Conservation (phyloP, 495 filamentous ascomycete species). For the Cercophora newfieldiana region DNA sequence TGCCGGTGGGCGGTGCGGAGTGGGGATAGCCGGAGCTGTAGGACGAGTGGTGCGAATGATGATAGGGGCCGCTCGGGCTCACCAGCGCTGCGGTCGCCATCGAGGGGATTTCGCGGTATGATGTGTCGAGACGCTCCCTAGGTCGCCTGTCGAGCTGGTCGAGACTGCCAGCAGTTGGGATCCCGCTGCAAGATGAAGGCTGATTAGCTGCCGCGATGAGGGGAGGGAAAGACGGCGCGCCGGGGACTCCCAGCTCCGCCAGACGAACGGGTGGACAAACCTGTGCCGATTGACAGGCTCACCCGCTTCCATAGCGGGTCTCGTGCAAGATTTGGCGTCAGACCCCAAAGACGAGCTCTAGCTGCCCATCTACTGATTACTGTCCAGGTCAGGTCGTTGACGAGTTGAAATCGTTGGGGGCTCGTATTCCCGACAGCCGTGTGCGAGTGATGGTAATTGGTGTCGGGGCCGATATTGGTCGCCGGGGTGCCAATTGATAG, state of each 20-base stretch:
- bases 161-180: slow-evolving; percentile 32
- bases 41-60: slow-evolving; percentile 38
- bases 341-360: slow-evolving; percentile 18
- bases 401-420: background rate
- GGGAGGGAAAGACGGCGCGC: background rate
- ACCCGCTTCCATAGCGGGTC: slow-evolving; percentile 55
- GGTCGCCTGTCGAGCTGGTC: slow-evolving; percentile 39
- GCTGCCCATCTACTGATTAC: slow-evolving; percentile 21
- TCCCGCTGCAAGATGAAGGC: slow-evolving; percentile 28
- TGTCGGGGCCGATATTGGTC: background rate
- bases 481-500: slow-evolving; percentile 9
- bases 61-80: slow-evolving; percentile 46
- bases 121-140: slow-evolving; percentile 37
- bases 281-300: slow-evolving; percentile 51
- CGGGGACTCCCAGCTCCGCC: background rate
- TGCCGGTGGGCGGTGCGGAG: slow-evolving; percentile 35
- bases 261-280: slow-evolving; percentile 27
- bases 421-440: background rate
- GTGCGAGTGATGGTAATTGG: background rate
- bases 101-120: slow-evolving; percentile 39
- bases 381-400: slow-evolving; percentile 9
- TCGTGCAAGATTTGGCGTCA: slow-evolving; percentile 15
- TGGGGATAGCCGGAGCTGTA: slow-evolving; percentile 42
- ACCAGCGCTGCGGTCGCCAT: slow-evolving; percentile 53
- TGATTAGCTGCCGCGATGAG: slow-evolving; percentile 18